Evolutionary conservation across 306 rosid species (phyloP).

Genomic region (Echinosophora koreensis): DNA sequence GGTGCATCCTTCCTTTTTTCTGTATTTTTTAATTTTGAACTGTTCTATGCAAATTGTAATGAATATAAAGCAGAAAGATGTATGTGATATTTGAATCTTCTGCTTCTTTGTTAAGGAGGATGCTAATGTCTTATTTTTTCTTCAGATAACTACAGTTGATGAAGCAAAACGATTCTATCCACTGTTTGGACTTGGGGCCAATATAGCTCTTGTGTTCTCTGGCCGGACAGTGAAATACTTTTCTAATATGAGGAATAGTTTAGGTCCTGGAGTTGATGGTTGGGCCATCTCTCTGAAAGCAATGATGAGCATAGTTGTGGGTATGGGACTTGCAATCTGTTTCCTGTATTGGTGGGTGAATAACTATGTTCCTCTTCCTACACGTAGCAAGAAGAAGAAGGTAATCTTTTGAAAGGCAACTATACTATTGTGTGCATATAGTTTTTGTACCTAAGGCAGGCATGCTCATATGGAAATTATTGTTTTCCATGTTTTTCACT

Average conservation of each 20-base stretch:
- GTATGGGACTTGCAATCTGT: conserved; percentile 86
- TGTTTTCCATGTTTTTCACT: background rate
- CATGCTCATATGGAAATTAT: background rate
- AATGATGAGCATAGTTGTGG: conserved; percentile 97
- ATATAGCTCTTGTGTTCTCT: conserved; percentile 92
- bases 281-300: conserved; percentile 94
- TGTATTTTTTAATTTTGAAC: conserved; percentile 13
- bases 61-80: conserved; percentile 1
- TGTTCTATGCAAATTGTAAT: conserved; percentile 11
- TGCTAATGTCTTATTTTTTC: background rate
- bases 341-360: conserved; percentile 97
- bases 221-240: conserved; percentile 97
- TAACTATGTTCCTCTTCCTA: conserved; percentile 77
- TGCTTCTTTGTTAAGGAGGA: conserved; percentile 28
- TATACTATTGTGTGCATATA: conserved; percentile 17
- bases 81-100: conserved; percentile 10
- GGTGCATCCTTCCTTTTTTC: background rate
- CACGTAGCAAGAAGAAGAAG: conserved; percentile 97
- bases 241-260: conserved; percentile 75
- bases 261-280: conserved; percentile 99
- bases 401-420: conserved; percentile 51
- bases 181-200: conserved; percentile 95
- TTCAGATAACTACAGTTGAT: conserved; percentile 88
- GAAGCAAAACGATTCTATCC: conserved; percentile 98
- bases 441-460: conserved; percentile 5